Conservation (phyloP, 2,329 filamentous ascomycete species). For the Colletotrichum truncatum region DNA sequence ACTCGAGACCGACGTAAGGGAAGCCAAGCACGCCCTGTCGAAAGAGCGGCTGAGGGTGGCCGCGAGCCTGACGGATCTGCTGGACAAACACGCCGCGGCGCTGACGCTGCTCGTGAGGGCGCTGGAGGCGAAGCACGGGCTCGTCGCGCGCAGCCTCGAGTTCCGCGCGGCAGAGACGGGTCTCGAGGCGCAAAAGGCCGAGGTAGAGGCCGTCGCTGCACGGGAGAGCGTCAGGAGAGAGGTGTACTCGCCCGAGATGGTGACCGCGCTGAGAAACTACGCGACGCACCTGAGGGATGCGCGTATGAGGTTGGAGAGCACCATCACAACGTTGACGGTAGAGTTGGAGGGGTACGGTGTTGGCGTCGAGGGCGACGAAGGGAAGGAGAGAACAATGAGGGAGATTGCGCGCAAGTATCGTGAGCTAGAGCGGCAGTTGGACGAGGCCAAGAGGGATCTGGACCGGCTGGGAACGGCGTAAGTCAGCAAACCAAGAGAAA, state of each 20-base stretch:
- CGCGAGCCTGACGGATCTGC: conserved; percentile 46
- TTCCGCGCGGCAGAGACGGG: conserved; percentile 57
- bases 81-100: conserved; percentile 49
- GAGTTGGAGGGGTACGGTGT: conserved; percentile 62
- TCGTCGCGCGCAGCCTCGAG: conserved; percentile 59
- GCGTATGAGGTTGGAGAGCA: conserved; percentile 53
- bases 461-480: conserved; percentile 40
- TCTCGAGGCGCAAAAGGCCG: conserved; percentile 52
- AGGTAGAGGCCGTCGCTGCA: conserved; percentile 46
- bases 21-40: conserved; percentile 44
- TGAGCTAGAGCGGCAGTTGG: conserved; percentile 59
- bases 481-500: background rate
- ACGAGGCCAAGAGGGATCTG: conserved; percentile 60
- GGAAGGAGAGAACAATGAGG: conserved; percentile 59
- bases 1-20: conserved; percentile 44
- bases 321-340: conserved; percentile 47
- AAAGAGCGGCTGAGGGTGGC: conserved; percentile 49
- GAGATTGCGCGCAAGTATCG: conserved; percentile 62
- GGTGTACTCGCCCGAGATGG: conserved; percentile 56
- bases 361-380: conserved; percentile 42
- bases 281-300: conserved; percentile 59
- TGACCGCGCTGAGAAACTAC: conserved; percentile 56
- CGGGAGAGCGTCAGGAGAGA: conserved; percentile 45
- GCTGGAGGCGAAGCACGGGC: conserved; percentile 65
- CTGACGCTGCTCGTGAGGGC: conserved; percentile 55